A percentile compares a stretch with the other conserved stretches of the same genome.
Conservation (phyloP, 768 basidiomycete genomes). For the Dacryopinax primogenitus region DNA sequence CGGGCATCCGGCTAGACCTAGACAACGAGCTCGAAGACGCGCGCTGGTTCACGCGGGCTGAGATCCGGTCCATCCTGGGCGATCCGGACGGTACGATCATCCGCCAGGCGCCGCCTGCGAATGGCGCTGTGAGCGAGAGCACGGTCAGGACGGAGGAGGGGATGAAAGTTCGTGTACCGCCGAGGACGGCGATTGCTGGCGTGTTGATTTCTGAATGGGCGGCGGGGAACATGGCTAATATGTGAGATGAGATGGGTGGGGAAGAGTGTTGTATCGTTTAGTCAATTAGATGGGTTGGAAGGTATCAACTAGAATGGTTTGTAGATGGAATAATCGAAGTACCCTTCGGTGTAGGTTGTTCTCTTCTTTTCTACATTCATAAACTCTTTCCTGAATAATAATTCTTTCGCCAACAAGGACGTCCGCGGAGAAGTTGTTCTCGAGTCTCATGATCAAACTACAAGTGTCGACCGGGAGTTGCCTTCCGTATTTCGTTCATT, state of each 20-base stretch:
- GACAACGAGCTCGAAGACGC: slow-evolving; percentile 96
- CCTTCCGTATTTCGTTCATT: too few species aligned
- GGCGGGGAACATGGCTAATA: slow-evolving; percentile 18
- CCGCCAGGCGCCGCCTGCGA: slow-evolving; percentile 39
- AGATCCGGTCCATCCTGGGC: slow-evolving; percentile 52
- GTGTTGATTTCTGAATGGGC: slow-evolving; percentile 73
- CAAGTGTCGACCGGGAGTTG: too few species aligned
- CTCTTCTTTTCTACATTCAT: too few species aligned
- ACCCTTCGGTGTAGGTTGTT: too few species aligned
- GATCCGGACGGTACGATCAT: slow-evolving; percentile 42
- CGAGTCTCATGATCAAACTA: too few species aligned
- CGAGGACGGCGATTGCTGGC: slow-evolving; percentile 48
- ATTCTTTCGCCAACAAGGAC: too few species aligned
- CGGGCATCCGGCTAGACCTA: slow-evolving; percentile 58
- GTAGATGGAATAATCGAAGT: background rate
- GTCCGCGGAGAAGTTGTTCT: too few species aligned
- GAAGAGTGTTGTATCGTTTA: background rate
- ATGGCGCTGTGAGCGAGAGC: slow-evolving; percentile 26
- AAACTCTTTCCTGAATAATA: too few species aligned
- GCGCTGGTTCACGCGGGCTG: slow-evolving; percentile 69
- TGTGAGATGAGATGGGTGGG: background rate
- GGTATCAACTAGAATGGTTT: background rate
- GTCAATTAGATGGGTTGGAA: background rate
- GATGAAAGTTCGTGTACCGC: slow-evolving; percentile 60
- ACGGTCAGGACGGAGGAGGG: slow-evolving; percentile 25